phyloP scores from a whole-genome alignment of 176 grass and related monocot genomes.

The Ensete ventricosum region DNA sequence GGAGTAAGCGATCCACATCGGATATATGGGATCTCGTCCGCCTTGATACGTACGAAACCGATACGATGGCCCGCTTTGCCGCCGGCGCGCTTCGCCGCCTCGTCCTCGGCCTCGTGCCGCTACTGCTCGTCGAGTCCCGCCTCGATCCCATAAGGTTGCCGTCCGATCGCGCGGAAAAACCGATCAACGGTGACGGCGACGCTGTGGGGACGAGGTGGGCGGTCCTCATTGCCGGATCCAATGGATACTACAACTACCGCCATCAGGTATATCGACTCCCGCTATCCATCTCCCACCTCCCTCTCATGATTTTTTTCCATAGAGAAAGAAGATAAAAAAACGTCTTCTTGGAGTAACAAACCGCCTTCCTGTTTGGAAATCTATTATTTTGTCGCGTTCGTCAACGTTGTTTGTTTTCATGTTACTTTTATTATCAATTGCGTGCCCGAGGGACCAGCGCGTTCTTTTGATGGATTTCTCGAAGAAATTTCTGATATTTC shows the following conservation, averaged over 20 bases:
- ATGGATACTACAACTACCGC: constrained; percentile 83
- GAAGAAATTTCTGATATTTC: too few species aligned
- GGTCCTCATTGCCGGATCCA: constrained; percentile 82
- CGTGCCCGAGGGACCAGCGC: too few species aligned
- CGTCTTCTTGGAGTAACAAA: too few species aligned
- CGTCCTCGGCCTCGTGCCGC: constrained; percentile 15
- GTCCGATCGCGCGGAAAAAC: constrained; percentile 34
- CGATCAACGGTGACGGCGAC: constrained; percentile 19
- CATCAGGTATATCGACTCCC: constrained; percentile 42
- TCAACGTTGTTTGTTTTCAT: too few species aligned
- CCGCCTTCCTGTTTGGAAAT: too few species aligned
- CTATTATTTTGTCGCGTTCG: too few species aligned
- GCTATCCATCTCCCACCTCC: neutral
- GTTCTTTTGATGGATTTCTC: too few species aligned
- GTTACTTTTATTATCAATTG: too few species aligned
- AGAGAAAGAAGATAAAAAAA: too few species aligned
- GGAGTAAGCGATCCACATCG: too few species aligned
- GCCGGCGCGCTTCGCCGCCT: constrained; percentile 19
- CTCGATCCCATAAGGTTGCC: constrained; percentile 46
- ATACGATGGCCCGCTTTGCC: constrained; percentile 3
- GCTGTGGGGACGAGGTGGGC: constrained; percentile 65
- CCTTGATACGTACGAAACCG: too few species aligned
- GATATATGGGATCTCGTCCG: too few species aligned
- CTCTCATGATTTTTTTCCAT: neutral
- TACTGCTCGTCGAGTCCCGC: constrained; percentile 17